These are phyloP conservation scores for Rhizopogon roseolus DNA, from an alignment of 768 basidiomycete species.

Conservation along the genomic window DNA sequence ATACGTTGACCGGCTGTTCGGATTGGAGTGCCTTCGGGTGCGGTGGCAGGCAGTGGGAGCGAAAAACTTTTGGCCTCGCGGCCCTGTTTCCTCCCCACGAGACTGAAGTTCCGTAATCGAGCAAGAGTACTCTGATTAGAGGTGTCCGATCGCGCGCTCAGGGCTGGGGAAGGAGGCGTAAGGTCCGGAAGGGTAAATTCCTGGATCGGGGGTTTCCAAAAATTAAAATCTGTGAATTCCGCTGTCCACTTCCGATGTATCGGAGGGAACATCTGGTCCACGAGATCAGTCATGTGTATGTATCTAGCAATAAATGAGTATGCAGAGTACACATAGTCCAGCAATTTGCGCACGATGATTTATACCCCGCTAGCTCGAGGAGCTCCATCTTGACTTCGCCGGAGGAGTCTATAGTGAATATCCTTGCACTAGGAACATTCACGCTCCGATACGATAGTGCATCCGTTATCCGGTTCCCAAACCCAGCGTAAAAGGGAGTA, in stretches of 20 bases:
- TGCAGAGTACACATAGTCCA: neutral
- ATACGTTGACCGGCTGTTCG: conserved; percentile 27
- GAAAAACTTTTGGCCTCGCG: conserved; percentile 19
- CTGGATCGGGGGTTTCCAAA: conserved; percentile 80
- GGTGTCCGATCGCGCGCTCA: conserved; percentile 90
- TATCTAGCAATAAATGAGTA: conserved; percentile 47
- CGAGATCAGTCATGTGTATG: conserved; percentile 98
- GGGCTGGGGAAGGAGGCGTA: conserved; percentile 84
- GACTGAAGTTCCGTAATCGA: conserved; percentile 72
- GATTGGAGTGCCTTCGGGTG: conserved; percentile 11
- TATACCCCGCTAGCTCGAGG: conserved; percentile 94
- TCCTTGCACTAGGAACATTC: conserved; percentile 87
- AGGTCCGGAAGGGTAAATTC: conserved; percentile 78
- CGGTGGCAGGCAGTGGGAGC: conserved; percentile 27
- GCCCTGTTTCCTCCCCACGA: conserved; percentile 49
- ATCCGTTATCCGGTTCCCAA: conserved; percentile 97
- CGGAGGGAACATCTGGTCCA: conserved; percentile 99
- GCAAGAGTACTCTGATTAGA: conserved; percentile 70
- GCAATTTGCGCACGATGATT: conserved; percentile 68
- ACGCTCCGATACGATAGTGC: conserved; percentile 97
- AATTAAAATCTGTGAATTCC: conserved; percentile 97
- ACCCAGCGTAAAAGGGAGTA: conserved; percentile 93
- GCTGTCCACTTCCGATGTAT: conserved; percentile 85
- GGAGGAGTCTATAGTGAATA: conserved; percentile 94
- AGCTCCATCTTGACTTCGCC: conserved; percentile 98